Base-by-base conservation (phyloP, 73 alveolate genomes). In the Paramecium biaurelia region DNA sequence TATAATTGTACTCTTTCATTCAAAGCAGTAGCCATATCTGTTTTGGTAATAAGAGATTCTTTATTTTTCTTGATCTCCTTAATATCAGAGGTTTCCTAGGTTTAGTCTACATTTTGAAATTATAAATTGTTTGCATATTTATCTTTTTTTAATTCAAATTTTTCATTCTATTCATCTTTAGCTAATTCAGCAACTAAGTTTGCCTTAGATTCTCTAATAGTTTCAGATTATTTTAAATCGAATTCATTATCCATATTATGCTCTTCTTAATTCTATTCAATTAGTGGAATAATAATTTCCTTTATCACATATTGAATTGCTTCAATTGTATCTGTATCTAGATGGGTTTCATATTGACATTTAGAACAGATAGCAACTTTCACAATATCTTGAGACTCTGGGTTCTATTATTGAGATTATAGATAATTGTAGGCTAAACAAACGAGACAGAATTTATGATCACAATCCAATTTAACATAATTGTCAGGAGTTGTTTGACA, bases 401-500 rank as follows among this genome's bases (percentile, higher is more conserved):
- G 63, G 32, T 30, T 32, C 45, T 32, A 18, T 72, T 72, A 15
- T 42, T 38, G 56, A 23, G 42, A 43, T 79, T 79, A 53, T 20
- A 79, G 10, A 47, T 38, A 79, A 47, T 79, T 38, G 37, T 79
- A 79, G 9, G 90, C 70, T 11, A 79, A 63, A 41, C 90, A 79
- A 20, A 79, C 56, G 30, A 79, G 56, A 47, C 90, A 79, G 26
- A 79, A 79, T 20, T 79, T 79, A 45, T 79, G 90, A 47, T 79
- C 90, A 24, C 90, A 79, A 47, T 79, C 90, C 12, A 79, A 47
- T 30, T 42, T 32, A 14, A 79, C 90, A 42, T 79, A 79, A 45
- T 79, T 79, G 34, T 79, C 90, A 24, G 90, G 90, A 21, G 42
- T 26, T 38, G 70, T 79, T 24, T 42, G 41, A 79, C 90, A 79